A percentile compares a stretch with the other conserved stretches of the same genome.
Evolutionary conservation across 2,329 filamentous ascomycete species (phyloP).

Genomic region (Colletotrichum chrysophilum): DNA sequence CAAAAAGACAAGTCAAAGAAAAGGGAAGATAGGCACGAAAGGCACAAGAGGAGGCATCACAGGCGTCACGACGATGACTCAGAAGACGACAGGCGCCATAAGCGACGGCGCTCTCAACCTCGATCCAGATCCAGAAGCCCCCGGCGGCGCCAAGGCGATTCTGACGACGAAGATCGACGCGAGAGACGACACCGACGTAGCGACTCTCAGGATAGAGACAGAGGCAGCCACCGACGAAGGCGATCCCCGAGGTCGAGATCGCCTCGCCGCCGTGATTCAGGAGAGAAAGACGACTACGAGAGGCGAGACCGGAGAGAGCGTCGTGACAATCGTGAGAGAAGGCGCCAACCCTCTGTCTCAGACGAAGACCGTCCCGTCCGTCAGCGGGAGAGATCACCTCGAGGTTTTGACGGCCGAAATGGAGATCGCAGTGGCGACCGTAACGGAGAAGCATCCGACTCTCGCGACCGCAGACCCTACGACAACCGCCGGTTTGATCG

Average conservation of each 20-base stretch:
- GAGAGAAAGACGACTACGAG: neutral
- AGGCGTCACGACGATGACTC: slow-evolving; percentile 47
- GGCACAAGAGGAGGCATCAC: slow-evolving; percentile 45
- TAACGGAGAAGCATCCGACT: slow-evolving; percentile 18
- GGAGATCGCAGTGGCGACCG: slow-evolving; percentile 25
- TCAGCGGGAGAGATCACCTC: slow-evolving; percentile 25
- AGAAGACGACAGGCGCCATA: slow-evolving; percentile 44
- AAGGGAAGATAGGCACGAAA: slow-evolving; percentile 52
- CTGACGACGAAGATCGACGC: slow-evolving; percentile 24
- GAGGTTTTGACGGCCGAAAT: slow-evolving; percentile 23
- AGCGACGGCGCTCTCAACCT: slow-evolving; percentile 43
- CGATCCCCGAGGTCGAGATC: slow-evolving; percentile 7
- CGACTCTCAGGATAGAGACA: slow-evolving; percentile 18
- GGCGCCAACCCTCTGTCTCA: slow-evolving; percentile 28
- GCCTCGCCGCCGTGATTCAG: slow-evolving; percentile 15
- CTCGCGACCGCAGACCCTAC: slow-evolving; percentile 25
- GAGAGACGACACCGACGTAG: slow-evolving; percentile 14
- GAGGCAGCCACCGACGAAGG: slow-evolving; percentile 15
- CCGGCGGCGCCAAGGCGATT: slow-evolving; percentile 25
- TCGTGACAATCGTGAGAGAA: slow-evolving; percentile 34
- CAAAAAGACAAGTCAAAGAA: slow-evolving; percentile 35
- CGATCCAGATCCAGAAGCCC: slow-evolving; percentile 50
- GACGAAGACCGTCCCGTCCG: slow-evolving; percentile 35
- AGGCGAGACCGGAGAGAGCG: slow-evolving; percentile 16
- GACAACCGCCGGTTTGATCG: slow-evolving; percentile 23